Base-by-base conservation (phyloP, 2,329 filamentous ascomycete species). In the Thielaviopsis punctulata region DNA sequence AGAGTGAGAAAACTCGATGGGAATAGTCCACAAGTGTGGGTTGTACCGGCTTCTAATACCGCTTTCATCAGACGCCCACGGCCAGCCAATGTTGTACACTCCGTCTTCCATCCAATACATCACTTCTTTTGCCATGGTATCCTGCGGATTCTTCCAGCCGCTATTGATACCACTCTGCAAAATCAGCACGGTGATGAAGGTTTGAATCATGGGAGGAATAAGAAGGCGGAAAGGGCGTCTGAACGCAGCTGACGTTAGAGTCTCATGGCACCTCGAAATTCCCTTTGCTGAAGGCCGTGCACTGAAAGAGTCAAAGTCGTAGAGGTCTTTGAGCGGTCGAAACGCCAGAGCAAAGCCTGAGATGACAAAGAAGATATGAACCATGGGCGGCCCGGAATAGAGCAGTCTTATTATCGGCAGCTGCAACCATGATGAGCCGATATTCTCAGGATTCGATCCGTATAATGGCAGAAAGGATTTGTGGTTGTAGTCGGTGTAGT, bases 11-110 rank as follows among this genome's bases (percentile, higher is more conserved):
- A 76, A 77, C 60, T 80, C 77, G 46, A 78, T 69, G 2, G 77
- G 76, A 44, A 80, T 79, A 3, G 77, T 79, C 77, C 77, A 80
- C 23, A 79, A 62, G 57, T 80, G 77, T 24, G 75, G 68, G 58
- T 79, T 75, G 58, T 78, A 76, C 19, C 46, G 41, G 21, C 46
- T 47, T n/a, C 48, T 50, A 62, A 66, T 61, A 50, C 7, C 25
- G 23, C 44, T 39, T 19, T 50, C 44, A 4, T 45, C 22, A 45
- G 64, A 59, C 33, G 52, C 56, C 52, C 55, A 58, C 56, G 45
- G 60, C 54, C 48, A 59, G 49, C 46, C 57, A 52, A 52, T 55
- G 55, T 49, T 51, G 45, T 52, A 30, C 39, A 52, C 33, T 4
- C 24, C 19, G 3, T 69, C 65, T 57, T 61, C 59, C 22, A 57